Evolutionary conservation across 225 moss, liverwort and hornwort species (phyloP).

Genomic region (Rhytidiadelphus loreus): DNA sequence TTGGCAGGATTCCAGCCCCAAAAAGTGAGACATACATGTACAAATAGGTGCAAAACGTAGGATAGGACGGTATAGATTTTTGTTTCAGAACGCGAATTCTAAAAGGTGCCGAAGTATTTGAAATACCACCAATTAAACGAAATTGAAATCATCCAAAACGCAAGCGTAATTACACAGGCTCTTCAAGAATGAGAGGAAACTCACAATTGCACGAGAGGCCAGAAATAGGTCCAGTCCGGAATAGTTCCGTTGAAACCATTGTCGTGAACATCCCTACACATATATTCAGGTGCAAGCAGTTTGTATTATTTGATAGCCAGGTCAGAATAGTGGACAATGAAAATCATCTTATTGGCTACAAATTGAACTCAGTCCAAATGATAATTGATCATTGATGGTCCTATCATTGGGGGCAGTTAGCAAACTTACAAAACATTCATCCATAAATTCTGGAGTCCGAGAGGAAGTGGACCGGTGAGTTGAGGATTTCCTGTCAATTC

Average conservation of each 20-base stretch:
- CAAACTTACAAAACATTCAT: conserved; percentile 6
- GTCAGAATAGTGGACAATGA: too few relatives aligned
- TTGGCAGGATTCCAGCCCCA: not conserved
- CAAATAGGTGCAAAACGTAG: not conserved
- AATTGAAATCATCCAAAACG: not conserved
- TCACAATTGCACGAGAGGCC: not conserved
- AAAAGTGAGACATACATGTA: not conserved
- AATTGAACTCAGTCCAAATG: not conserved
- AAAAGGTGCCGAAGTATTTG: not conserved
- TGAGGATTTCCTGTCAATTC: conserved; percentile 2
- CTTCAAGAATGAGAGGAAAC: not conserved
- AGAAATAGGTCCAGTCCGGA: not conserved
- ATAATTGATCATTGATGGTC: not conserved
- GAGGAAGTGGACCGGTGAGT: not conserved
- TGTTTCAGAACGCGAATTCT: not conserved
- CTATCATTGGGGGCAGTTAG: not conserved
- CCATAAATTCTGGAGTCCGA: not conserved
- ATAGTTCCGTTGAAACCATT: not conserved
- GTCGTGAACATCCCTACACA: conserved; percentile 10
- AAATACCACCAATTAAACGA: not conserved
- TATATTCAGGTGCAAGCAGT: not conserved
- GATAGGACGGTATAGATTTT: not conserved
- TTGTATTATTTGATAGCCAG: not conserved
- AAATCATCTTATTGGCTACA: not conserved
- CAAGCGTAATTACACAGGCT: not conserved